phyloP scores from a whole-genome alignment of 2,329 filamentous ascomycete genomes.

The Cyanodermella asteris region DNA sequence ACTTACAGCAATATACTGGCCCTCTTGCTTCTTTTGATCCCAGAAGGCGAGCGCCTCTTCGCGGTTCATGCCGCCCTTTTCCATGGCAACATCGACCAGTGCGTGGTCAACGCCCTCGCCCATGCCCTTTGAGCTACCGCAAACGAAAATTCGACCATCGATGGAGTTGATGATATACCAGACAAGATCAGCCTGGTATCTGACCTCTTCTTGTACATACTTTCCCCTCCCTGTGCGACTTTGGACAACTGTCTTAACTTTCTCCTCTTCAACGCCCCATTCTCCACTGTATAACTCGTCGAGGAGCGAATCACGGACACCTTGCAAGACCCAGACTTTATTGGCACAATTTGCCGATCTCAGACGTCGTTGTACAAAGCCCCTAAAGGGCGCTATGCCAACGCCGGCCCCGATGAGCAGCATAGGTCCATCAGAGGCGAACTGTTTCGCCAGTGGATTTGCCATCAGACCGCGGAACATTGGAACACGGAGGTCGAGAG shows the following conservation, averaged over 20 bases:
- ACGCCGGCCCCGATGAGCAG: conserved; percentile 90
- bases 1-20: conserved; percentile 70
- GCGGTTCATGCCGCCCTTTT: conserved; percentile 66
- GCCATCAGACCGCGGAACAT: conserved; percentile 99
- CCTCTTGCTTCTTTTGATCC: conserved; percentile 73
- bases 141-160: conserved; percentile 93
- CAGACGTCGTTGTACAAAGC: conserved; percentile 82
- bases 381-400: conserved; percentile 89
- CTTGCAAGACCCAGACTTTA: conserved; percentile 93
- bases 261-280: conserved; percentile 79
- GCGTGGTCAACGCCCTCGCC: conserved; percentile 85
- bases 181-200: conserved; percentile 78
- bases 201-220: conserved; percentile 92
- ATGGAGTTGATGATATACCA: conserved; percentile 95
- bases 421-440: conserved; percentile 89
- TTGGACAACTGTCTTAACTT: conserved; percentile 65
- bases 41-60: conserved; percentile 76
- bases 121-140: conserved; percentile 89
- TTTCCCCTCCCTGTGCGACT: conserved; percentile 55
- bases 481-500: conserved; percentile 52
- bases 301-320: conserved; percentile 76
- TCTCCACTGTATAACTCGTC: conserved; percentile 95
- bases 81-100: conserved; percentile 74
- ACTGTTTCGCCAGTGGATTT: conserved; percentile 81
- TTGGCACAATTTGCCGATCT: conserved; percentile 93